A percentile compares a stretch with the other conserved stretches of the same genome.
phyloP scores from a whole-genome alignment of 2,329 filamentous ascomycete genomes.

The Aspergillus tamarii region DNA sequence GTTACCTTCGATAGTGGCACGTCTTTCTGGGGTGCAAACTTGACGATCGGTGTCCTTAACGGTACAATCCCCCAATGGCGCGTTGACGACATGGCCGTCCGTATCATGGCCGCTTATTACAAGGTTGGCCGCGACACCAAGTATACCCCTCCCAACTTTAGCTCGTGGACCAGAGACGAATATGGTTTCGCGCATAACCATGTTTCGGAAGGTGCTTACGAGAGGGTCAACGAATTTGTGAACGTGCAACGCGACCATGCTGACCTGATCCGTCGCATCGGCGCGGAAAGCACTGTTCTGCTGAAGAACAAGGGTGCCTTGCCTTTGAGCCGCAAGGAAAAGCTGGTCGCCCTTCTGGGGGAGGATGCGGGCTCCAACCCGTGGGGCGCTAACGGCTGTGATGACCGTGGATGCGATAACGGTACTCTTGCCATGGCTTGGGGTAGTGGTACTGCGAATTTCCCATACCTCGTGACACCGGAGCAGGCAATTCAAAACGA shows the following conservation, averaged over 20 bases:
- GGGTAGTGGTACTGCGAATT: slow-evolving; percentile 63
- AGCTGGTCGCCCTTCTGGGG: slow-evolving; percentile 76
- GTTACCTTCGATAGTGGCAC: slow-evolving; percentile 72
- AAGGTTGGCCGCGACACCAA: slow-evolving; percentile 61
- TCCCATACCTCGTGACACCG: slow-evolving; percentile 66
- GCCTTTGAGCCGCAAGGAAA: slow-evolving; percentile 74
- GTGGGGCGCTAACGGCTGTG: slow-evolving; percentile 77
- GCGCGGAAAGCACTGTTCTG: slow-evolving; percentile 79
- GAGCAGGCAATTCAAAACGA: slow-evolving; percentile 67
- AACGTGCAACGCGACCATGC: slow-evolving; percentile 81
- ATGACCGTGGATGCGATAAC: slow-evolving; percentile 65
- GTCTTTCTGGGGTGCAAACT: slow-evolving; percentile 82
- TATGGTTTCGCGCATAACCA: slow-evolving; percentile 69
- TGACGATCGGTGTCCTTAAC: slow-evolving; percentile 86
- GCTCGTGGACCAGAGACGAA: slow-evolving; percentile 81
- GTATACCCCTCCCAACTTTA: slow-evolving; percentile 73
- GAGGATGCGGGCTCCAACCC: slow-evolving; percentile 78
- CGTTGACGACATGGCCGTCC: slow-evolving; percentile 87
- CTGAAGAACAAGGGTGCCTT: slow-evolving; percentile 81
- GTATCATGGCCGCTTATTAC: slow-evolving; percentile 71
- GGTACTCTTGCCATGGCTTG: slow-evolving; percentile 67
- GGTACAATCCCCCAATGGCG: slow-evolving; percentile 86
- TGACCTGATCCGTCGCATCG: slow-evolving; percentile 72
- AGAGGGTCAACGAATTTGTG: slow-evolving; percentile 77
- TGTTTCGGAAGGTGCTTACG: slow-evolving; percentile 60